Evolutionary conservation across 176 grass and related monocot species (phyloP), one percentile per base, ranked within the genome.

Genomic region (Puya raimondii): DNA sequence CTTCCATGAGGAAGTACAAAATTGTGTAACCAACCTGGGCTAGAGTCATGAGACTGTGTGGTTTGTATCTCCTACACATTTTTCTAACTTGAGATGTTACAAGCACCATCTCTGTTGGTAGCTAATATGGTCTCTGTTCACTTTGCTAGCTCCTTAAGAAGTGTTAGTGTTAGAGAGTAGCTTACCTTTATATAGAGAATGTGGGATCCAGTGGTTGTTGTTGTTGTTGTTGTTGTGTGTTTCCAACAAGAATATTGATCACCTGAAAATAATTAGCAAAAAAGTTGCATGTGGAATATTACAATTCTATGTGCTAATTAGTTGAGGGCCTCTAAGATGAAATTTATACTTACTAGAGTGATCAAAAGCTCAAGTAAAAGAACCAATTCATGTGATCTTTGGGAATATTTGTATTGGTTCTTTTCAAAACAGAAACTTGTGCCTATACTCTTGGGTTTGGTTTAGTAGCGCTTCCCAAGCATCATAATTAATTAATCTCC

Each of bases 1-100:
- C 89, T 74, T 97, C 89, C 10, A 89, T 88, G 59, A 97, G 12
- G 82, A 97, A 97, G 78, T 92, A 97, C 84, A 97, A 82, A 54
- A 90, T 78, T 52, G 93, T 90, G 67, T 97, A 97, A 72, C 84
- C 79, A 49, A 97, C 73, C 70, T 97, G 89, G 71, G 58, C 69
- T 74, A 92, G 49, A 61, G 64, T 70, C 89, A 97, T 97, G 58
- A 82, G 87, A 13, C 81, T 64, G 75, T 97, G 89, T 70, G 93
- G 61, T 70, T 81, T 86, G 48, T 87, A 92, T 70, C 65, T 67
- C 50, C 65, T 72, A 72, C 76, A 85, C 23, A 76, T 0, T 51
- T 11, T 71, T 63, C 69, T 71, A 11, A 2, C 23, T 22, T 47
- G 58, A 0, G 10, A 4, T 0, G 29, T 9, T 10, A 7, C 8